phyloP scores from a whole-genome alignment of 768 basidiomycete genomes.

The Trametes maxima region DNA sequence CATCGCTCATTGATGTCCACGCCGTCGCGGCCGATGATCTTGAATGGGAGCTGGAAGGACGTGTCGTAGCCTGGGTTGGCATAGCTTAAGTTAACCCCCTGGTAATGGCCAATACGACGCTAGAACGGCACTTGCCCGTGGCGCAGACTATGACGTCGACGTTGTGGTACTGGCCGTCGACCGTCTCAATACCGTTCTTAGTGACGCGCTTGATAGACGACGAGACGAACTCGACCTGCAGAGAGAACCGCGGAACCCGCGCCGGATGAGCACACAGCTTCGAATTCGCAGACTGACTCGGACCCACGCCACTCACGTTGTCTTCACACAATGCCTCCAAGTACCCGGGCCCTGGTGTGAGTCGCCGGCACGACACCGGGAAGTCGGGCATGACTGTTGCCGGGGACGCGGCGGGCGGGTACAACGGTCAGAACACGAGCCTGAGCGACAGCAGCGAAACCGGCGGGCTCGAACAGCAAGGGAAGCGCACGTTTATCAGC shows the following conservation, averaged over 20 bases:
- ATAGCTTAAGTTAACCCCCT: slow-evolving; percentile 49
- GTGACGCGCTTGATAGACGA: slow-evolving; percentile 55
- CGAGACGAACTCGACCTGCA: slow-evolving; percentile 55
- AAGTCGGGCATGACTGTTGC: slow-evolving; percentile 59
- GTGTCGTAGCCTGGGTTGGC: slow-evolving; percentile 52
- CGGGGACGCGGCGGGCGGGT: not conserved
- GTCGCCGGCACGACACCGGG: slow-evolving; percentile 56
- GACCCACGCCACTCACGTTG: slow-evolving; percentile 45
- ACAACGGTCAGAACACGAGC: slow-evolving; percentile 1
- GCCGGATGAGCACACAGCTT: not conserved
- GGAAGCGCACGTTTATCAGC: slow-evolving; percentile 49
- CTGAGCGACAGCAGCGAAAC: not conserved
- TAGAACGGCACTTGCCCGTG: slow-evolving; percentile 43
- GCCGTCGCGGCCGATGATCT: slow-evolving; percentile 56
- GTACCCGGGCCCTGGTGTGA: slow-evolving; percentile 71
- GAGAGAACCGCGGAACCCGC: not conserved
- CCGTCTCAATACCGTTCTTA: slow-evolving; percentile 55
- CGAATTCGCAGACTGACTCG: not conserved
- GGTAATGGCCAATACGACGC: slow-evolving; percentile 45
- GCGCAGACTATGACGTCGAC: slow-evolving; percentile 67
- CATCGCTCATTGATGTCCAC: slow-evolving; percentile 54
- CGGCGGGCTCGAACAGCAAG: not conserved
- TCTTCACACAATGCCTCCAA: slow-evolving; percentile 64
- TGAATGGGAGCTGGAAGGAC: slow-evolving; percentile 48
- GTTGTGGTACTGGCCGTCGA: slow-evolving; percentile 54